Evolutionary conservation across 2,329 filamentous ascomycete genomes (phyloP).

Genomic region (Fusarium pilosicola): DNA sequence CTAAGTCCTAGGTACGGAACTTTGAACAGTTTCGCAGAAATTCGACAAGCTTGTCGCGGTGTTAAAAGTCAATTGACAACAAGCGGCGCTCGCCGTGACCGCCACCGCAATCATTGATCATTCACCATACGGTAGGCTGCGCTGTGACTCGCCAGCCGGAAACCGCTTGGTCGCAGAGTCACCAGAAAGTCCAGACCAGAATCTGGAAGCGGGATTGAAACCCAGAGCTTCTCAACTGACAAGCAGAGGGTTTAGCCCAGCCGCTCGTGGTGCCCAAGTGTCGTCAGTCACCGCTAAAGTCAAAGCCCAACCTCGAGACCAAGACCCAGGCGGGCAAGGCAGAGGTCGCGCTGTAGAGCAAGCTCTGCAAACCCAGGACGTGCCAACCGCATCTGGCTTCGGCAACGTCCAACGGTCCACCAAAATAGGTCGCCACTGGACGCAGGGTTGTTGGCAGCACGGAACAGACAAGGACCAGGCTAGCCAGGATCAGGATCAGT

Average conservation of each 20-base stretch:
- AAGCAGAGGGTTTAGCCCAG: constrained; percentile 14
- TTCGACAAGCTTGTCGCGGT: not conserved
- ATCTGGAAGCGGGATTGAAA: not conserved
- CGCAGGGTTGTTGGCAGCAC: constrained; percentile 34
- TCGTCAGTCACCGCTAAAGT: constrained; percentile 40
- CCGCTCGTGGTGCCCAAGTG: constrained; percentile 32
- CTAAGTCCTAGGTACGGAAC: constrained; percentile 10
- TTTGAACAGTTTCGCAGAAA: constrained; percentile 2
- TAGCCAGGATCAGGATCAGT: constrained; percentile 32
- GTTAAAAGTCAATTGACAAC: constrained; percentile 15
- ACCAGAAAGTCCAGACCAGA: constrained; percentile 14
- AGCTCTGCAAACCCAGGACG: constrained; percentile 24
- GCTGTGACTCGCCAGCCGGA: constrained; percentile 38
- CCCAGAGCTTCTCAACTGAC: constrained; percentile 1
- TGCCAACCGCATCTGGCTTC: constrained; percentile 39
- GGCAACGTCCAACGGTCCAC: constrained; percentile 42
- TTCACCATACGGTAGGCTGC: constrained; percentile 22
- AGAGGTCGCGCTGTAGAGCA: constrained; percentile 18
- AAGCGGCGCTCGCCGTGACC: constrained; percentile 21
- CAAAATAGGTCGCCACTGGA: constrained; percentile 37
- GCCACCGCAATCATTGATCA: constrained; percentile 32
- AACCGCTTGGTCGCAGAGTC: constrained; percentile 33
- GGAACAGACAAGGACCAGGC: constrained; percentile 29
- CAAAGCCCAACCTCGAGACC: constrained; percentile 31
- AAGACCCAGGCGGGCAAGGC: constrained; percentile 24